A percentile compares a stretch with the other conserved stretches of the same genome.
Conservation (phyloP, 129 eudicot genomes). For the Flaveria sonorensis region DNA sequence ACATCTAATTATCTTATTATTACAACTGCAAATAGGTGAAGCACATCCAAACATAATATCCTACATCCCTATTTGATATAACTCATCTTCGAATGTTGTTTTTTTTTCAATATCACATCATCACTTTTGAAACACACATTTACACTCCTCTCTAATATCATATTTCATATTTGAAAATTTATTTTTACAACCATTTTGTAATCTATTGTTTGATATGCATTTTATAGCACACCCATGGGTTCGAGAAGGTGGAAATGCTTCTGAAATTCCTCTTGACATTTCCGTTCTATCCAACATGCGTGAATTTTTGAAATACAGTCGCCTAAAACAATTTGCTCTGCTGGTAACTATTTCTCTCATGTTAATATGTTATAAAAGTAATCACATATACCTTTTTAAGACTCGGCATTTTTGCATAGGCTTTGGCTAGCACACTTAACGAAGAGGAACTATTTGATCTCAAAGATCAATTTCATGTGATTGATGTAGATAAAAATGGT, state of each 20-base stretch:
- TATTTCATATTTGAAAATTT: neutral
- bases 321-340: slow-evolving; percentile 83
- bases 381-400: slow-evolving; percentile 15
- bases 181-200: slow-evolving; percentile 1
- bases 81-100: neutral
- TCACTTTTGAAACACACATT: slow-evolving; percentile 1
- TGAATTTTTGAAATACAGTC: slow-evolving; percentile 86
- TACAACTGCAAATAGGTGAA: neutral
- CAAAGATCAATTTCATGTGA: slow-evolving; percentile 93
- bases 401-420: slow-evolving; percentile 42
- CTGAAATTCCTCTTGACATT: slow-evolving; percentile 92
- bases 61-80: neutral
- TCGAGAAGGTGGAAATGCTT: slow-evolving; percentile 96
- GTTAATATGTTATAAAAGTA: neutral
- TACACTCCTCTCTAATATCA: neutral
- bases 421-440: slow-evolving; percentile 83
- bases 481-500: slow-evolving; percentile 93
- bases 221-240: slow-evolving; percentile 96
- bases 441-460: slow-evolving; percentile 80
- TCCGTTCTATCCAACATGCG: slow-evolving; percentile 89
- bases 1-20: neutral
- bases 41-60: slow-evolving; percentile 9
- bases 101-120: neutral
- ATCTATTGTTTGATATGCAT: slow-evolving; percentile 8
- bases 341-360: slow-evolving; percentile 44